Base-by-base conservation (phyloP, 768 basidiomycete species). In the Rhodotorula taiwanensis region DNA sequence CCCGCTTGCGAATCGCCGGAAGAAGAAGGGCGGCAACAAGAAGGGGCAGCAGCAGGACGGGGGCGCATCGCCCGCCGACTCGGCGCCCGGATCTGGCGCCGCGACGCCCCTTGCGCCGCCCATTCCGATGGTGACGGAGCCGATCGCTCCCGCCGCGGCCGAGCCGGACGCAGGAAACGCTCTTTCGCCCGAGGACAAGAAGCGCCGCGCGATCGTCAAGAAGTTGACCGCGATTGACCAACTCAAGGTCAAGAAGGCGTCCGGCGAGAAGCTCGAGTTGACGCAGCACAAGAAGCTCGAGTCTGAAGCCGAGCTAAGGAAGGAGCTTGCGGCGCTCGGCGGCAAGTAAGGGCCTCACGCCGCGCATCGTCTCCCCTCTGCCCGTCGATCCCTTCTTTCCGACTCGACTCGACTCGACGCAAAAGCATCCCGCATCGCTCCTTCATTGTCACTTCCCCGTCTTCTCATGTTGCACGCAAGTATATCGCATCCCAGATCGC, bases 221-320 rank as follows among this genome's bases (percentile, higher is more conserved):
- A 99, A 95, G 92, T 81, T 99, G 69, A 97, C 95, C 76, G 94
- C 94, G n/a, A 98, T 99, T 70, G 91, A 97, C 27, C 93, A 98
- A 73, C 83, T 99, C 53, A 98, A 97, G 79, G 89, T 88, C 69
- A 91, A 92, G 79, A 82, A 83, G 31, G 86, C 83, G 73, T 83
- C 87, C 41, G 94, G 95, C 1, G 93, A 98, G 75, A 83, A 86
- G 58, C 81, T 99, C 34, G 94, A 99, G 76, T 86, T 85, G 60
- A 99, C 94, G 23, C 94, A 99, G 77, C 79, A 94, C 70, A 88
- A 87, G 83, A 99, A 99, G 83, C 94, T 98, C 72, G 45, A 85
- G 41, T 60, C 53, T 48, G 67, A 69, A 54, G 67, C 54, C 44
- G 67, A 69, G 44, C 47, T 69, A 11, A 45, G 67, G 16, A 62